Evolutionary conservation across 331 rosid genomes (phyloP).

Genomic region (Saraca asoca): DNA sequence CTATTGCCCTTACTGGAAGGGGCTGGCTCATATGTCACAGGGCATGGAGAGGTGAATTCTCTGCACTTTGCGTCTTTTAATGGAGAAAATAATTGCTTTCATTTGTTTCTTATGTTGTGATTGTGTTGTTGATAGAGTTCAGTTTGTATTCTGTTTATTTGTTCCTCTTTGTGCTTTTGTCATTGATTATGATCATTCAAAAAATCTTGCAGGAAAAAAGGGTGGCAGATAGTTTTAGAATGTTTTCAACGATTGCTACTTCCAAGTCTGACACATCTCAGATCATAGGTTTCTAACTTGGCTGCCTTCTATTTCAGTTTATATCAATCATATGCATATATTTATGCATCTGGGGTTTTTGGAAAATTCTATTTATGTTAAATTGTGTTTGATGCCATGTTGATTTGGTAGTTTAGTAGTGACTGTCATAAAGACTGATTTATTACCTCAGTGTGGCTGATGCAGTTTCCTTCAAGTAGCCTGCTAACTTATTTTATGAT

Average conservation of each 20-base stretch:
- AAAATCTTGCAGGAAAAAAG: conserved; percentile 65
- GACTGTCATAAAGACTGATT: no score
- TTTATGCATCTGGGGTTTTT: no score
- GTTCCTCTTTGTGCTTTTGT: neutral
- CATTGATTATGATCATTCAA: conserved; percentile 23
- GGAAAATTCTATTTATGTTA: no score
- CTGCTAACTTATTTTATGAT: no score
- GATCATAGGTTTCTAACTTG: conserved; percentile 50
- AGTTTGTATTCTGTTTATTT: neutral
- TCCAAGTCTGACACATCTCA: conserved; percentile 52
- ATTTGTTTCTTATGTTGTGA: neutral
- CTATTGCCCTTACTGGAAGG: conserved; percentile 81
- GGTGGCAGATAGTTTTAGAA: conserved; percentile 76
- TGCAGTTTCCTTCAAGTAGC: no score
- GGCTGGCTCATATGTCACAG: conserved; percentile 59
- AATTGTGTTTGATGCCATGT: no score
- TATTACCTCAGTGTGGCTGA: no score
- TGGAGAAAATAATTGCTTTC: conserved; percentile 3
- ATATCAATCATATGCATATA: no score
- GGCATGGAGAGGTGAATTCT: conserved; percentile 76
- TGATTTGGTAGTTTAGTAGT: no score
- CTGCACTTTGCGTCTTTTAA: neutral
- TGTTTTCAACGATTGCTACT: conserved; percentile 77
- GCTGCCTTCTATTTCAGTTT: neutral
- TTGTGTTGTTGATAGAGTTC: no score